Evolutionary conservation across 164 flowering plant genomes (phyloP), one percentile per base, ranked within the genome.

Genomic region (Santalum album): DNA sequence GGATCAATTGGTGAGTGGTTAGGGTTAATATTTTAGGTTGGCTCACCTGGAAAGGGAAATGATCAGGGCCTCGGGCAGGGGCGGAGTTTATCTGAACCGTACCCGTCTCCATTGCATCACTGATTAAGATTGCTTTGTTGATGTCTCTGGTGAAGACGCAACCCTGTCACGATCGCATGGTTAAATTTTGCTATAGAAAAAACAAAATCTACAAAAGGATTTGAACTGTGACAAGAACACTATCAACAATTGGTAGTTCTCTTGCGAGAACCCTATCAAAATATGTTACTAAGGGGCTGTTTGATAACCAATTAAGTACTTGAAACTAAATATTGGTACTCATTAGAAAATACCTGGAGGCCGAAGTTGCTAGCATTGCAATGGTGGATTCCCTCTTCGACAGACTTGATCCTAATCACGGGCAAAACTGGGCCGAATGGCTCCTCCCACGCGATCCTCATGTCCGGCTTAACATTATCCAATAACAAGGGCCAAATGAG

Each of bases 291-390:
- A n/a, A n/a, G n/a, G n/a, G n/a, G n/a, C n/a, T n/a, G n/a, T n/a
- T n/a, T n/a, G n/a, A n/a, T n/a, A n/a, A n/a, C n/a, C n/a, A n/a
- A n/a, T n/a, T n/a, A n/a, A n/a, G n/a, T n/a, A n/a, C n/a, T n/a
- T n/a, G n/a, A n/a, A n/a, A n/a, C n/a, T n/a, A n/a, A n/a, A n/a
- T n/a, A n/a, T n/a, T n/a, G n/a, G n/a, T n/a, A n/a, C n/a, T n/a
- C n/a, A n/a, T 4, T 15, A 48, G 29, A 18, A 25, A 25, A 1
- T 79, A 94, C 99, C 99, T 94, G 99, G 20, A 90, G 90, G 12
- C 99, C 99, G 49, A 94, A 94, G 61, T 94, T 94, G 74, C 99
- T 94, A 27, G 97, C 99, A 70, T 94, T 94, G 81, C 99, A 94
- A 53, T 90, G 99, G 64, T 94, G 85, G 66, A 94, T 84, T 39